phyloP scores from a whole-genome alignment of 192 early-diverging fungal species.

The Coemansia sp. region DNA sequence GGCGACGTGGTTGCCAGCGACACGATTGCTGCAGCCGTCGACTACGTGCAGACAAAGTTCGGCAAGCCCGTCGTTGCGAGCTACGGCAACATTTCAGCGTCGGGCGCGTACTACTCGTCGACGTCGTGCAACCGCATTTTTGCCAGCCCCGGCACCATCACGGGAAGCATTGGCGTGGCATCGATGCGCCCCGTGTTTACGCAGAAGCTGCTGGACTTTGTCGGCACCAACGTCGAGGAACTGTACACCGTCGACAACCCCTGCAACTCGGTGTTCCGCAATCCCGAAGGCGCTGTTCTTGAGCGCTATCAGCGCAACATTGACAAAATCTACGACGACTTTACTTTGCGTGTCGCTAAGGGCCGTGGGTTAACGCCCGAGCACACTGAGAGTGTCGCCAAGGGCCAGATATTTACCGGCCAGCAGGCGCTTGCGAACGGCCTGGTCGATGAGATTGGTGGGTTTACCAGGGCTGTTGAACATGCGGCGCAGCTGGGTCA shows the following conservation, averaged over 20 bases:
- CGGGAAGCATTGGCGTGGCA: conserved; percentile 74
- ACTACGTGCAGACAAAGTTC: conserved; percentile 51
- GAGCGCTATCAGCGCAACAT: conserved; percentile 51
- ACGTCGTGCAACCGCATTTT: conserved; percentile 58
- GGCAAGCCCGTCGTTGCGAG: conserved; percentile 67
- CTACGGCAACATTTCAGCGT: conserved; percentile 59
- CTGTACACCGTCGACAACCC: conserved; percentile 51
- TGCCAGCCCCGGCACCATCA: conserved; percentile 63
- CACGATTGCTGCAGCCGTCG: conserved; percentile 62
- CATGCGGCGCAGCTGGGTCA: conserved; percentile 36
- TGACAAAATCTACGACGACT: conserved; percentile 56
- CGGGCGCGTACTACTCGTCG: conserved; percentile 60
- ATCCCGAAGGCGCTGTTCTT: conserved; percentile 49
- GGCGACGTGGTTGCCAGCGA: conserved; percentile 67
- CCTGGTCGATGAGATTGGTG: conserved; percentile 64
- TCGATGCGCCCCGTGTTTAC: conserved; percentile 56
- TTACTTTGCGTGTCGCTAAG: conserved; percentile 56
- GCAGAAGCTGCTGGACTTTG: conserved; percentile 54
- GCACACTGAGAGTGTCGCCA: conserved; percentile 57
- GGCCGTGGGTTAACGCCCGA: conserved; percentile 56
- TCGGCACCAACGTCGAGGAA: conserved; percentile 63
- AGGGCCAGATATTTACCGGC: conserved; percentile 65
- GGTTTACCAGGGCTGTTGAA: conserved; percentile 51
- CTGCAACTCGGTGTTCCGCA: conserved; percentile 47
- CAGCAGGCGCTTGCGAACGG: conserved; percentile 56